Percentiles rank a stretch among this genome's conserved stretches.
phyloP scores from a whole-genome alignment of 139 green algal genomes.

The Tetradesmus obliquus region DNA sequence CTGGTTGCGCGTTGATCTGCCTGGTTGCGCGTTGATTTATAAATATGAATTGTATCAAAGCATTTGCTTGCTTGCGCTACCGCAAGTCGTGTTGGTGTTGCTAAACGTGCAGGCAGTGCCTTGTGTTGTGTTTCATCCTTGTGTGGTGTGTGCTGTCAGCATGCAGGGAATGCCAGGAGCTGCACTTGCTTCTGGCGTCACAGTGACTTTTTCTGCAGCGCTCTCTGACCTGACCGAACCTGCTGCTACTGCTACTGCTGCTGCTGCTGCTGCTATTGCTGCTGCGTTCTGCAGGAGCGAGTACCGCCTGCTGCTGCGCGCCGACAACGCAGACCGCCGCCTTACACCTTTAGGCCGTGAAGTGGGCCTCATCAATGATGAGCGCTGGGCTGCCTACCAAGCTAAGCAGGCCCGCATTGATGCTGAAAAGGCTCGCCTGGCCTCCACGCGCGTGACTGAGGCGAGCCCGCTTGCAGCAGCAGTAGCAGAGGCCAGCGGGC shows the following conservation, averaged over 20 bases:
- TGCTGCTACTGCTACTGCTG: neutral
- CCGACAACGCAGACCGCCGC: constrained; percentile 95
- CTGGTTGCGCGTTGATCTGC: too few relatives aligned
- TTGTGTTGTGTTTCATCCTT: too few relatives aligned
- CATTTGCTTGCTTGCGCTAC: too few relatives aligned
- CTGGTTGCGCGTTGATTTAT: too few relatives aligned
- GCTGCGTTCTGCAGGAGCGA: constrained; percentile 64
- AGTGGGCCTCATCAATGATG: constrained; percentile 85
- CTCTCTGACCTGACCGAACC: neutral
- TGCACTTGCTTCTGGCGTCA: too few relatives aligned
- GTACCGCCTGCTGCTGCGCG: constrained; percentile 94
- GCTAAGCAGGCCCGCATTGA: constrained; percentile 67
- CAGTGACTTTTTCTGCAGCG: neutral
- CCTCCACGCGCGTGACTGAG: constrained; percentile 59
- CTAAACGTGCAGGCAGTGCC: too few relatives aligned
- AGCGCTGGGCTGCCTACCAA: constrained; percentile 80
- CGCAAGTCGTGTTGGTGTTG: too few relatives aligned
- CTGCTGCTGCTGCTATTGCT: neutral
- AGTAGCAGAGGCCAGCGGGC: constrained; percentile 67
- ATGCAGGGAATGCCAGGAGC: too few relatives aligned
- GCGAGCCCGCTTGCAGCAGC: constrained; percentile 56
- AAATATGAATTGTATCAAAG: too few relatives aligned
- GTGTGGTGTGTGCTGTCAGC: too few relatives aligned
- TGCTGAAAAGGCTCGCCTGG: constrained; percentile 80
- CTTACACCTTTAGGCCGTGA: constrained; percentile 92